Evolutionary conservation across 2,329 filamentous ascomycete species (phyloP), one percentile per base, ranked within the genome.

Genomic region (Bipolaris victoriae): DNA sequence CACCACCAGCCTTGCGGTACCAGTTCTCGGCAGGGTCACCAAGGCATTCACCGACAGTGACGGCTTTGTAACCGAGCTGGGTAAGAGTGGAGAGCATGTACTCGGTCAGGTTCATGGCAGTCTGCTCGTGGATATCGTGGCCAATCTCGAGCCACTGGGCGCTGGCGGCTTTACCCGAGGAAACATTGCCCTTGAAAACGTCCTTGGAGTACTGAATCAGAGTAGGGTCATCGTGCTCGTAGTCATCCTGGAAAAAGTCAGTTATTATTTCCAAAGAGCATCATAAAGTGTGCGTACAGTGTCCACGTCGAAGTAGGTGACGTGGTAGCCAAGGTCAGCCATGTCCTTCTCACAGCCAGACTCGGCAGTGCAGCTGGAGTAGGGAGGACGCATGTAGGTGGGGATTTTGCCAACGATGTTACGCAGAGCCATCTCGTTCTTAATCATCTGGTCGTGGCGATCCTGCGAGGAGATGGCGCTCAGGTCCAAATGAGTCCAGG

Each of bases 261-360:
- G 29, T 54, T 16, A 24, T n/a, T 26, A n/a, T 20, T 49, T 18
- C 9, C 1, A 15, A 31, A 20, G 10, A 36, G 16, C 16, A 15
- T 37, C 15, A 9, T 2, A 7, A 15, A 22, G 39, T 15, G 22
- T 9, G 26, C 52, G 22, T 54, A 54, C 52, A 1, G 85, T 81
- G 68, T 88, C 86, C 47, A 88, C 76, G 60, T 88, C 83, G 66
- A 86, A 80, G 65, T 84, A 87, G 65, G 84, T 82, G 66, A 87
- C 80, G 67, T 85, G 84, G 78, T 86, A 87, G 54, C 83, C 83
- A 48, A 87, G 70, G 44, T 69, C 71, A 36, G 77, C 70, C 69
- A 80, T 68, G 49, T 76, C 70, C 18, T 68, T 55, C 66, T 77
- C 71, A 64, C 79, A 82, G 16, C 53, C 53, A 46, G 53, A 56